Evolutionary conservation across 257 asterid genomes (phyloP).

Genomic region (Oldenlandia corymbosa): DNA sequence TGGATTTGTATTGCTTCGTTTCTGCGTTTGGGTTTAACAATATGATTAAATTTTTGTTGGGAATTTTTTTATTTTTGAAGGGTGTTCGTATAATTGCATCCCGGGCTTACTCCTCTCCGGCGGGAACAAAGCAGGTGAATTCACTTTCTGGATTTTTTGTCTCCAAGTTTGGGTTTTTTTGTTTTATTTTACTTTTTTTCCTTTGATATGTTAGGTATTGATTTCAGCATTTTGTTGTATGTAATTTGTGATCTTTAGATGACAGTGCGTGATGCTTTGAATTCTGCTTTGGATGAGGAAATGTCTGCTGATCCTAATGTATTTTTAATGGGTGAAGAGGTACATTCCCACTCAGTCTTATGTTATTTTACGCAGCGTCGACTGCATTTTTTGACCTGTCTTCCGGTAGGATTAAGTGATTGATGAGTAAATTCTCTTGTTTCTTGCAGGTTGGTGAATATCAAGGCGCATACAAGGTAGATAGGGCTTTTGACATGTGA

Average conservation of each 20-base stretch:
- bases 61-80: slow-evolving; percentile 31
- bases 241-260: slow-evolving; percentile 42
- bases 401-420: slow-evolving; percentile 3
- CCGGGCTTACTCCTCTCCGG: slow-evolving; percentile 57
- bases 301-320: slow-evolving; percentile 97
- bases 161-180: not conserved
- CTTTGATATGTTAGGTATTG: not conserved
- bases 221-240: not conserved
- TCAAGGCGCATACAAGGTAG: slow-evolving; percentile 97
- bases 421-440: not conserved
- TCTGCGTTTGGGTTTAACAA: not conserved
- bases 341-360: slow-evolving; percentile 15
- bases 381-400: not conserved
- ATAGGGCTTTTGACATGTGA: slow-evolving; percentile 1
- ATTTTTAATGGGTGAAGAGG: slow-evolving; percentile 96
- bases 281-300: slow-evolving; percentile 94
- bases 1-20: not conserved
- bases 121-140: slow-evolving; percentile 48
- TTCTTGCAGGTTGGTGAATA: slow-evolving; percentile 86
- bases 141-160: not conserved
- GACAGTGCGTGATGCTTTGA: slow-evolving; percentile 88
- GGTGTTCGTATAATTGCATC: slow-evolving; percentile 52
- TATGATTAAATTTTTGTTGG: slow-evolving; percentile 11
- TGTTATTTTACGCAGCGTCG: no score
- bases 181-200: not conserved